Base-by-base conservation (phyloP, 2,329 filamentous ascomycete species). In the Parastagonospora nodorum region DNA sequence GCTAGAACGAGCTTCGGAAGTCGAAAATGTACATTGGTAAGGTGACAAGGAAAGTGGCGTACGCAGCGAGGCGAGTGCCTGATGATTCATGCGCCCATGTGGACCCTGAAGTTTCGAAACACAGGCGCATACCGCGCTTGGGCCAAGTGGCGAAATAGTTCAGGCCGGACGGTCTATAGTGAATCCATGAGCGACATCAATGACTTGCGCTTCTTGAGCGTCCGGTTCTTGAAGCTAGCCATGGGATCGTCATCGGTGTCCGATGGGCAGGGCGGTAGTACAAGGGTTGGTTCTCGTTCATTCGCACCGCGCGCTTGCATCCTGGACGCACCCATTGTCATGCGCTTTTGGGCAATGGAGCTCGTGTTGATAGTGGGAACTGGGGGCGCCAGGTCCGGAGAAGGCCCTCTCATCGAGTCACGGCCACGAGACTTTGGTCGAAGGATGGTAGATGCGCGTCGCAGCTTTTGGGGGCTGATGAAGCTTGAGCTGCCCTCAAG, bases 141-240 rank as follows among this genome's bases (percentile, higher is more conserved):
- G 28, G 44, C n/a, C 37, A 31, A 40, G 35, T 3, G 8, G 30
- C 40, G 16, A 35, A 15, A 27, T 29, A 9, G 14, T 41, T 48
- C 27, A 42, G 35, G 45, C 31, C 24, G 38, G 14, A 47, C 46
- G n/a, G 12, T 42, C 40, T 55, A 55, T 15, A 66, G 46, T 41
- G 60, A 60, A 42, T 55, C 50, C 39, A 72, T 61, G 42, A 73
- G 60, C 44, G 71, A 69, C 68, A 74, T 71, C 24, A 73, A 52
- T 32, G 69, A 73, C 54, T 71, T 74, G 38, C 72, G 62, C 62
- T 74, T 74, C 36, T 63, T 65, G 29, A 74, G 35, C 32, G 58
- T 59, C 35, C 64, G 61, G 38, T 57, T 57, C 51, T 69, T 72
- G 41, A 64, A 45, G 50, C 51, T 61, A 28, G 51, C 50, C 42